phyloP scores from a whole-genome alignment of 1,139 yeast genomes.

The Nadsonia starkeyi-henricii region DNA sequence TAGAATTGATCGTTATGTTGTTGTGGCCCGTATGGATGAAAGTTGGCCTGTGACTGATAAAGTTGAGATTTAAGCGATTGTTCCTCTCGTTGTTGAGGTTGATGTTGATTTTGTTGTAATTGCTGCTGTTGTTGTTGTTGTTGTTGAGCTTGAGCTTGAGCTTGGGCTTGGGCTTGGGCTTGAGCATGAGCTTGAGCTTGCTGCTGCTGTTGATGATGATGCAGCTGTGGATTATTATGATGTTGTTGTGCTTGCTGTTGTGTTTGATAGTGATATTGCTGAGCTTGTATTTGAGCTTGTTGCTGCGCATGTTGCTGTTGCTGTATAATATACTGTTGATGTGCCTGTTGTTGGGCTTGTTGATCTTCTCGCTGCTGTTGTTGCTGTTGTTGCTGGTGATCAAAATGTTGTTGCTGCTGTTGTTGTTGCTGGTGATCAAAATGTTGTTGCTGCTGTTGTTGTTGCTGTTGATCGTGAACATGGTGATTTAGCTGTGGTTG shows the following conservation, averaged over 20 bases:
- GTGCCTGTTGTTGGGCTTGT: constrained; percentile 2
- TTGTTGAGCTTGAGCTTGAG: not conserved
- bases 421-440: too few relatives aligned
- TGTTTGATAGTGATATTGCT: not conserved
- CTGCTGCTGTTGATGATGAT: not conserved
- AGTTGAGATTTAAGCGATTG: too few relatives aligned
- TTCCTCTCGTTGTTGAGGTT: not conserved
- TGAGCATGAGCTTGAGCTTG: constrained; percentile 1
- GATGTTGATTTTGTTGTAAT: constrained; percentile 1
- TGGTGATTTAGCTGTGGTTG: constrained; percentile 2
- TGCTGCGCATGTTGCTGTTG: constrained; percentile 5
- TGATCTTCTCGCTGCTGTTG: constrained; percentile 1
- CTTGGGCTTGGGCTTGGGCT: constrained; percentile 3
- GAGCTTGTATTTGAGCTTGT: constrained; percentile 1
- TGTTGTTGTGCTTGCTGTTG: constrained; percentile 1
- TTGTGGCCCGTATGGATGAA: not conserved
- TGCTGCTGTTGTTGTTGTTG: constrained; percentile 1
- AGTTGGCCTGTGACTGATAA: too few relatives aligned
- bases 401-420: constrained; percentile 1
- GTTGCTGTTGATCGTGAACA: constrained; percentile 1
- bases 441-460: constrained; percentile 2
- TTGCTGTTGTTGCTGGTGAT: constrained; percentile 2
- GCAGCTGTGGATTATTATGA: not conserved
- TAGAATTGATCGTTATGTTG: not conserved
- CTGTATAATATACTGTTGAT: constrained; percentile 3